Base-by-base conservation (phyloP, 2,329 filamentous ascomycete species). In the Xylariaceae sp. region DNA sequence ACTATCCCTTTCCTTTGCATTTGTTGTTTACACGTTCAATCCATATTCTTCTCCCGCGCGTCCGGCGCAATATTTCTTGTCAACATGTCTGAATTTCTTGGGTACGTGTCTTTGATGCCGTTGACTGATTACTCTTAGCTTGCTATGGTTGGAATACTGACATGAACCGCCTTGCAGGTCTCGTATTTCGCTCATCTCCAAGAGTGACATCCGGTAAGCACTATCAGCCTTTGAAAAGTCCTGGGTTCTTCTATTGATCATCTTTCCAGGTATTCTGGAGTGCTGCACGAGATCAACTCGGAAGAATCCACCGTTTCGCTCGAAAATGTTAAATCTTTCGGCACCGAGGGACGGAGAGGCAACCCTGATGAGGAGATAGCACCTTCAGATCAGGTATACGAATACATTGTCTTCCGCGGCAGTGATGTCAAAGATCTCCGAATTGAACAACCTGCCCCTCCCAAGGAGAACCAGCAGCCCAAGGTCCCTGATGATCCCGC, bases 381-480 rank as follows among this genome's bases (percentile, higher is more conserved):
- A 40, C 84, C 91, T 2, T 93, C 91, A 32, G 88, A 95, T 60
- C 90, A 90, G 72, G 84, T 96, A 70, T 99, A 97, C 80, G 95
- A 98, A 73, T 98, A 97, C 79, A 98, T 99, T 71, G 92, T 99
- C 63, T 99, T 99, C 76, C 89, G 93, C 59, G 95, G 95, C 67
- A 97, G 91, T 74, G 95, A 99, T 80, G 95, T 99, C 71, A 99
- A 99, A 78, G 95, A 99, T 74, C 82, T 99, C 69, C 90, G 91
- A 68, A 93, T 99, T 70, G 93, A 96, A 70, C 89, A 96, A 67
- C 86, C 89, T 41, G 84, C 86, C 66, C 84, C 87, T 65, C 85
- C 86, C 67, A 87, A 90, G 73, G 86, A 92, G 71, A 87, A 87
- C 62, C 86, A 88, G 68, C 88, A 88, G 57, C 88, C 89, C 50